These are phyloP conservation scores for Colletotrichum sp. DNA, from an alignment of 2,329 filamentous ascomycete species.

Conservation along the genomic window DNA sequence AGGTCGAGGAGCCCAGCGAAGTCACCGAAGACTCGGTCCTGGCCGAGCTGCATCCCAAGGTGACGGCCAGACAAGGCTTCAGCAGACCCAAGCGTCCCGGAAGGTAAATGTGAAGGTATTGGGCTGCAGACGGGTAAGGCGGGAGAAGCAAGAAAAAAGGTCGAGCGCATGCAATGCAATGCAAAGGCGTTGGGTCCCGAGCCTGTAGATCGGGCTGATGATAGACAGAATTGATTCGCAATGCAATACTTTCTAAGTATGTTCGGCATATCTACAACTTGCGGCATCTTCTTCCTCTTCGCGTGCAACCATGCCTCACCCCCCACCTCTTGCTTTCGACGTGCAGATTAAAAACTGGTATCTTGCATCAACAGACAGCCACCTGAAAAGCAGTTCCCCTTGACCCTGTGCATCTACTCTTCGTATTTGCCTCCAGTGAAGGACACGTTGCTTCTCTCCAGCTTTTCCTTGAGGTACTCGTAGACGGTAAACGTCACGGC, in stretches of 20 bases:
- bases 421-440: conserved; percentile 70
- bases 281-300: background rate
- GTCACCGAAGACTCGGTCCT: conserved; percentile 70
- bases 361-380: background rate
- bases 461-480: conserved; percentile 75
- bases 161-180: background rate
- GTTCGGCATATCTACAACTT: background rate
- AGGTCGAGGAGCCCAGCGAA: conserved; percentile 71
- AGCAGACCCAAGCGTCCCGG: conserved; percentile 82
- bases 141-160: background rate
- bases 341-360: background rate
- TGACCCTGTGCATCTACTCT: conserved; percentile 51
- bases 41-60: conserved; percentile 72
- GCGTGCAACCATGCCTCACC: background rate
- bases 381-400: background rate
- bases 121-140: background rate
- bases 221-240: conserved; percentile 9
- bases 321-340: background rate
- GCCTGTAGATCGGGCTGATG: conserved; percentile 12
- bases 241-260: conserved; percentile 1
- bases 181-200: background rate
- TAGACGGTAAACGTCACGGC: conserved; percentile 80
- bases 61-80: conserved; percentile 71
- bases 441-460: conserved; percentile 69
- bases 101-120: conserved; percentile 41